Percentiles rank a stretch among this genome's conserved stretches.
phyloP scores from a whole-genome alignment of 345 rosid species.

The Melastoma malabathricum region DNA sequence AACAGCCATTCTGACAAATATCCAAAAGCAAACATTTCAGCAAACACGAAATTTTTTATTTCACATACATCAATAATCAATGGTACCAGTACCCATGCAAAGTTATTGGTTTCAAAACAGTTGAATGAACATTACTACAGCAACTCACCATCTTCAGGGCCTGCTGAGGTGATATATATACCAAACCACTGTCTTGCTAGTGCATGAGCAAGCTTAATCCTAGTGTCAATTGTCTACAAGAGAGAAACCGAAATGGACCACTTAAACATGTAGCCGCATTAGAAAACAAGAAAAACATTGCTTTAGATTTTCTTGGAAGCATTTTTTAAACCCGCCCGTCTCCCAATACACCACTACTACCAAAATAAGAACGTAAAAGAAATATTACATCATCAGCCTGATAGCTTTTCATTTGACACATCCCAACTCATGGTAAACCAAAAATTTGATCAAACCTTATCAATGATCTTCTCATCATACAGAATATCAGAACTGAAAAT shows the following conservation, averaged over 20 bases:
- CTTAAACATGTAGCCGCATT: no score
- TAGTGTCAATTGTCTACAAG: constrained; percentile 72
- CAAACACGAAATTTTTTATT: not conserved
- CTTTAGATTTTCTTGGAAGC: no score
- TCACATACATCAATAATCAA: no score
- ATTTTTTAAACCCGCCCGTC: no score
- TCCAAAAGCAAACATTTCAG: constrained; percentile 8
- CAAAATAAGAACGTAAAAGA: no score
- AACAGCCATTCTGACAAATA: constrained; percentile 82
- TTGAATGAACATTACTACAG: no score
- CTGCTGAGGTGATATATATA: constrained; percentile 59
- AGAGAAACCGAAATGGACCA: constrained; percentile 9
- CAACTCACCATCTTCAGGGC: constrained; percentile 72
- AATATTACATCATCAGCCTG: no score
- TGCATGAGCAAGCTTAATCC: constrained; percentile 77
- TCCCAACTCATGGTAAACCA: no score
- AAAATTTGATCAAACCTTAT: constrained; percentile 44
- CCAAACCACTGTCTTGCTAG: constrained; percentile 99
- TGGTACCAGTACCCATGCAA: no score
- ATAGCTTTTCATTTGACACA: no score
- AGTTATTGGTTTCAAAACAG: no score
- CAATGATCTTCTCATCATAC: constrained; percentile 79
- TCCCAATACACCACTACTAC: no score
- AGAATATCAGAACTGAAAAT: constrained; percentile 70
- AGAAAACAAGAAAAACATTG: not conserved